Evolutionary conservation across 1,139 yeast species (phyloP).

Genomic region (Sugiyamaella xylanicola): DNA sequence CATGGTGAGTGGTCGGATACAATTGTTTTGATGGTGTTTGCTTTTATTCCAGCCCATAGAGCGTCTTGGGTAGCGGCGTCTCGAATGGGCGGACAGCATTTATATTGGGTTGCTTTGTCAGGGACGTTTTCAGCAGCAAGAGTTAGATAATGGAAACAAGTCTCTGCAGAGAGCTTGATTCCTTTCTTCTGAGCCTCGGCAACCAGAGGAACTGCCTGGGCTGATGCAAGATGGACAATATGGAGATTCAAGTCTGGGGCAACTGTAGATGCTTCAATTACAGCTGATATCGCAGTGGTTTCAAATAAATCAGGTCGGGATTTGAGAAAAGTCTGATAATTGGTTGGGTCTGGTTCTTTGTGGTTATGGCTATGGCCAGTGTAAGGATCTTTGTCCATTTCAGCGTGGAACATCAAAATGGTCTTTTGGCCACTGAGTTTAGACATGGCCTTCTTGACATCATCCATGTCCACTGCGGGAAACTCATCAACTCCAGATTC

Average conservation of each 20-base stretch:
- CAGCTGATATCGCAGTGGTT: conserved; percentile 73
- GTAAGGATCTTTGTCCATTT: conserved; percentile 52
- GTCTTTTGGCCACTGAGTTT: conserved; percentile 64
- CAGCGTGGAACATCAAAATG: conserved; percentile 90
- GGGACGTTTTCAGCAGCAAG: conserved; percentile 76
- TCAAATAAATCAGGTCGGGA: conserved; percentile 90
- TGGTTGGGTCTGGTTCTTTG: conserved; percentile 41
- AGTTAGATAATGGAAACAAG: conserved; percentile 89
- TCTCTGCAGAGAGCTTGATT: conserved; percentile 75
- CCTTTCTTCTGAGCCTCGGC: conserved; percentile 63
- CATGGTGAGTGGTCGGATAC: conserved; percentile 97
- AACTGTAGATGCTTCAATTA: conserved; percentile 61
- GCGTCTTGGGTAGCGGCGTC: conserved; percentile 65
- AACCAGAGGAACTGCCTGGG: conserved; percentile 70
- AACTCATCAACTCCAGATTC: conserved; percentile 95
- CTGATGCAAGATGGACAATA: conserved; percentile 86
- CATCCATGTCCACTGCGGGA: conserved; percentile 69
- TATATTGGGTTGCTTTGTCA: conserved; percentile 74
- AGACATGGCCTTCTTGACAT: conserved; percentile 67
- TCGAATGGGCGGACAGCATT: conserved; percentile 95
- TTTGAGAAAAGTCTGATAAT: conserved; percentile 72
- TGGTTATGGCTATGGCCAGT: conserved; percentile 17
- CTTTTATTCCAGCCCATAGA: conserved; percentile 75
- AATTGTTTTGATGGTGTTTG: conserved; percentile 73
- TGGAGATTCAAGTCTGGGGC: conserved; percentile 72